A percentile compares a stretch with the other conserved stretches of the same genome.
These are phyloP conservation scores for Prillingera fragicola DNA, from an alignment of 1,284 basidiomycete genomes.

Conservation along the genomic window DNA sequence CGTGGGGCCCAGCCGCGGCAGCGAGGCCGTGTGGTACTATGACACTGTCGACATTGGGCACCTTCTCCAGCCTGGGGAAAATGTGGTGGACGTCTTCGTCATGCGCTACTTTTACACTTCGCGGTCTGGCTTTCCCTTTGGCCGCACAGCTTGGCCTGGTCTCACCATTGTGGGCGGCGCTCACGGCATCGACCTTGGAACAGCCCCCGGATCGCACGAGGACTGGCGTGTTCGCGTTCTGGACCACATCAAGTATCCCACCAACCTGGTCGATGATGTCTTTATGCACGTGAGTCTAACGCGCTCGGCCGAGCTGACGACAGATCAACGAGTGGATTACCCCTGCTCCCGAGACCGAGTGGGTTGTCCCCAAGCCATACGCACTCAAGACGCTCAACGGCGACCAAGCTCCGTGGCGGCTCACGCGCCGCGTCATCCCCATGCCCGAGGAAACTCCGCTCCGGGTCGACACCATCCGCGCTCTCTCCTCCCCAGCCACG, in stretches of 20 bases:
- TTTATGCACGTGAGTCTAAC: constrained; percentile 27
- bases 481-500: neutral
- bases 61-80: constrained; percentile 16
- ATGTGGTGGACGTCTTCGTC: constrained; percentile 18
- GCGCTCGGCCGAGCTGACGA: neutral
- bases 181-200: constrained; percentile 12
- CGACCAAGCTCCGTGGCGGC: constrained; percentile 23
- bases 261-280: constrained; percentile 23
- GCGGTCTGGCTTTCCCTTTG: constrained; percentile 27
- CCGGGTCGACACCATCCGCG: constrained; percentile 9
- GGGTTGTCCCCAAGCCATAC: constrained; percentile 10
- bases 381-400: constrained; percentile 22
- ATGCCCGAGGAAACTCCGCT: constrained; percentile 17
- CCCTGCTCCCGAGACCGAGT: neutral
- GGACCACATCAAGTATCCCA: constrained; percentile 18
- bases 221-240: constrained; percentile 18
- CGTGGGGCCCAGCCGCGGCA: constrained; percentile 23
- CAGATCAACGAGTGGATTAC: constrained; percentile 26
- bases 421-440: constrained; percentile 23
- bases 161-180: constrained; percentile 20
- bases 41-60: constrained; percentile 25
- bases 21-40: constrained; percentile 23
- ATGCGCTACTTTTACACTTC: constrained; percentile 23
- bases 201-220: neutral
- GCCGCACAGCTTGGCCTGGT: constrained; percentile 20